A percentile compares a stretch with the other conserved stretches of the same genome.
phyloP scores from a whole-genome alignment of 2,329 filamentous ascomycete species.

The Claviceps sp. region DNA sequence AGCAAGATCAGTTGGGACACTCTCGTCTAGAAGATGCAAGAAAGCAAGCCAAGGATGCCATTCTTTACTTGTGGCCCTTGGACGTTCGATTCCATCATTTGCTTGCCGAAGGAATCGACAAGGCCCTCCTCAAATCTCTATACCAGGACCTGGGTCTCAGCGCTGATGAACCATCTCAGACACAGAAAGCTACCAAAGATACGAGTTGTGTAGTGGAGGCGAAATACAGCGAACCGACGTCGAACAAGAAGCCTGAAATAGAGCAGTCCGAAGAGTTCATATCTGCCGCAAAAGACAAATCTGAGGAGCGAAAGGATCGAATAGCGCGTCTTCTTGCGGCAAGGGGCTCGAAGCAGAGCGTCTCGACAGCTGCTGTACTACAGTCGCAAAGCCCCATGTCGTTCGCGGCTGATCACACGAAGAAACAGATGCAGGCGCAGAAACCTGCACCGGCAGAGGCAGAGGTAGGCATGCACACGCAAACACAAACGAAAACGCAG shows the following conservation, averaged over 20 bases:
- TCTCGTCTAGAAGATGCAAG: constrained; percentile 25
- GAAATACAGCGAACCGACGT: background rate
- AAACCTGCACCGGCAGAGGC: background rate
- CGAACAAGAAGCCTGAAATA: background rate
- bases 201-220: background rate
- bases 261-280: background rate
- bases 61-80: constrained; percentile 49
- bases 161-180: constrained; percentile 11
- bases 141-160: constrained; percentile 57
- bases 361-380: constrained; percentile 7
- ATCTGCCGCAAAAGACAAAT: constrained; percentile 16
- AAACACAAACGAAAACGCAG: no score
- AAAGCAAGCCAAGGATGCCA: constrained; percentile 51
- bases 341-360: constrained; percentile 43
- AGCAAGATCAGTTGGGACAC: background rate
- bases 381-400: constrained; percentile 4
- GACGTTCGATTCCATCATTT: constrained; percentile 65
- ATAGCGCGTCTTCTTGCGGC: constrained; percentile 65
- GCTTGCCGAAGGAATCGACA: constrained; percentile 58
- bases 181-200: background rate
- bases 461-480: no score
- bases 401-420: background rate
- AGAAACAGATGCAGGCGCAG: background rate
- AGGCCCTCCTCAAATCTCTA: constrained; percentile 44
- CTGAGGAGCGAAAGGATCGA: constrained; percentile 59